Base-by-base conservation (phyloP, 345 rosid genomes). In the Linum trigynum region DNA sequence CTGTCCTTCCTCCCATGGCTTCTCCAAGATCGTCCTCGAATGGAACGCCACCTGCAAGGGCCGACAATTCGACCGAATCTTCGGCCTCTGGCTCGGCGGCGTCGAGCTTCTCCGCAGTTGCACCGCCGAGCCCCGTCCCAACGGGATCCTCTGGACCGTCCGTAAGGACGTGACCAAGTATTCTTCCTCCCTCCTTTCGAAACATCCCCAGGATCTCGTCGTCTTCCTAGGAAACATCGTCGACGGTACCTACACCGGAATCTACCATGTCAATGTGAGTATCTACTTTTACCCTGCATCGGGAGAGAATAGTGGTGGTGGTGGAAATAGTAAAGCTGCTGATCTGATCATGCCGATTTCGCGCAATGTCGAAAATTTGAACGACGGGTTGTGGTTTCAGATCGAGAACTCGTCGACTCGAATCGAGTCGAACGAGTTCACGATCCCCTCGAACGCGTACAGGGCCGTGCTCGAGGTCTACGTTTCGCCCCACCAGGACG, bases 71-170 rank as follows among this genome's bases (percentile, higher is more conserved):
- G 98, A 92, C 60, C 83, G 97, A 16, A 92, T 92, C 7, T 87
- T 89, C 65, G 98, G 98, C 0, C 78, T 89, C 56, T 92, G 97
- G 98, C 78, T 92, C 5, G 82, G 83, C 39, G 97, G 97, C 0
- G 89, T 85, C 0, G 98, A 92, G 89, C 83, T 92, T 79, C 88
- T 92, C 67, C 79, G 98, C 62, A 85, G 98, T 79, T 92, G 98
- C 78, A 83, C 97, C n/a, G 98, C 96, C 9, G 97, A 92, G 84
- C 98, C 97, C 8, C 78, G 73, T 8, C 65, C 82, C 0, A 83
- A 77, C 55, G 98, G 97, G 4, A 87, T 82, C 14, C 45, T 86
- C 23, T 92, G 98, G 98, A 84, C 77, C 1, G 91, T 92, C 0
- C 63, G 74, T 67, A 92, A 92, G 84, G 97, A 89, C 70, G 70